phyloP scores from a whole-genome alignment of 495 filamentous ascomycete species.

The Aspergillus panamensis region DNA sequence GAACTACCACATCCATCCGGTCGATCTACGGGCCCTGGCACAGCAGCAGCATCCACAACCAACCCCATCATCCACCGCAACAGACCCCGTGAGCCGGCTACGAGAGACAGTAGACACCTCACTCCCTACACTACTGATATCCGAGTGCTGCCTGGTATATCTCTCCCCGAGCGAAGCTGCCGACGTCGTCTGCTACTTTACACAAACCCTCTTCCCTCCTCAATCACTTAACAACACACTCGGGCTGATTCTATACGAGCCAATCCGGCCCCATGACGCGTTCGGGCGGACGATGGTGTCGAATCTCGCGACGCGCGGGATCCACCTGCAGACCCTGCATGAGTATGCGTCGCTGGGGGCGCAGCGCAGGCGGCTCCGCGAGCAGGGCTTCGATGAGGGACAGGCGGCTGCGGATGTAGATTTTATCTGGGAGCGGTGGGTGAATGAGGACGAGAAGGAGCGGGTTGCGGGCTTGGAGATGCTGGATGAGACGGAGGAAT shows the following conservation, averaged over 20 bases:
- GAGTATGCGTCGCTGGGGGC: constrained; percentile 61
- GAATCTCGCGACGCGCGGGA: constrained; percentile 81
- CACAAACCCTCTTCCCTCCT: constrained; percentile 46
- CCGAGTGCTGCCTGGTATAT: constrained; percentile 93
- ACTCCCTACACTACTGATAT: constrained; percentile 79
- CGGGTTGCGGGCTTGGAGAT: constrained; percentile 77
- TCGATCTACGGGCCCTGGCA: constrained; percentile 70
- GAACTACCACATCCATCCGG: constrained; percentile 69
- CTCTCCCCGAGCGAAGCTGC: constrained; percentile 60
- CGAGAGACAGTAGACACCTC: constrained; percentile 41
- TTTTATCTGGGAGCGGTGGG: constrained; percentile 72
- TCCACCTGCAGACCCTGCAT: constrained; percentile 77
- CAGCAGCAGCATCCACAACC: neutral
- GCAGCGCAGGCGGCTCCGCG: constrained; percentile 61
- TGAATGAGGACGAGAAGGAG: constrained; percentile 68
- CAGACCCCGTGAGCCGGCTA: constrained; percentile 9
- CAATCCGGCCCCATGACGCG: constrained; percentile 73
- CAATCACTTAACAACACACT: constrained; percentile 32
- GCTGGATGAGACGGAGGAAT: constrained; percentile 95
- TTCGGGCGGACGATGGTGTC: constrained; percentile 89
- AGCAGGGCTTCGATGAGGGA: constrained; percentile 56
- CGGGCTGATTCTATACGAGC: constrained; percentile 81
- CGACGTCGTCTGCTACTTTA: constrained; percentile 65
- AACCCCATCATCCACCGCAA: neutral
- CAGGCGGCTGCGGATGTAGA: constrained; percentile 65